Conservation (phyloP, 75 land plant species). For the Selaginella moellendorffii region DNA sequence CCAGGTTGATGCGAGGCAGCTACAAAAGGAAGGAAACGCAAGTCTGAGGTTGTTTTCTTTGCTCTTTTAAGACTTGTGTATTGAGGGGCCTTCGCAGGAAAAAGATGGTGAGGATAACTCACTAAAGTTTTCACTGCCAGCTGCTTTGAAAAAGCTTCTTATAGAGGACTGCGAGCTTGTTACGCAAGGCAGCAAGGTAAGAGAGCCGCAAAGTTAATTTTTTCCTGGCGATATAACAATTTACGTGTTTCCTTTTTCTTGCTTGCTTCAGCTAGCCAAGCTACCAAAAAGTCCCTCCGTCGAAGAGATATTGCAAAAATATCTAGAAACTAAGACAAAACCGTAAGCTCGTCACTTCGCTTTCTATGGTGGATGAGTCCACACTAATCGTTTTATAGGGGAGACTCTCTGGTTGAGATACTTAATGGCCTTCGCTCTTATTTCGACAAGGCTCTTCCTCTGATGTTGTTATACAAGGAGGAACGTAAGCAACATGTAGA, state of each 20-base stretch:
- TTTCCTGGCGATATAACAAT: too few relatives aligned
- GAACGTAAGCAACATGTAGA: constrained; percentile 67
- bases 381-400: constrained; percentile 23
- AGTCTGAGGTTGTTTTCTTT: constrained; percentile 31
- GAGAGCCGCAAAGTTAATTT: too few relatives aligned
- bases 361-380: background rate
- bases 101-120: background rate
- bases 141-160: constrained; percentile 67
- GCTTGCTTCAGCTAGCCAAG: constrained; percentile 81
- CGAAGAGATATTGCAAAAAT: constrained; percentile 76
- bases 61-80: background rate
- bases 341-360: constrained; percentile 55
- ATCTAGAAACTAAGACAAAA: constrained; percentile 68
- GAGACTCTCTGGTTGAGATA: constrained; percentile 62
- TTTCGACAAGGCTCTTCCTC: constrained; percentile 82
- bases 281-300: constrained; percentile 80
- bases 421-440: constrained; percentile 69
- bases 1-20: constrained; percentile 20
- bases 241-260: too few relatives aligned
- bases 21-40: constrained; percentile 68
- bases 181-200: constrained; percentile 67
- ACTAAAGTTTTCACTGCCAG: constrained; percentile 52
- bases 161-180: constrained; percentile 91
- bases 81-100: background rate
- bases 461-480: constrained; percentile 73